Conservation (phyloP, 2,329 filamentous ascomycete species). For the Trichoderma sp. region DNA sequence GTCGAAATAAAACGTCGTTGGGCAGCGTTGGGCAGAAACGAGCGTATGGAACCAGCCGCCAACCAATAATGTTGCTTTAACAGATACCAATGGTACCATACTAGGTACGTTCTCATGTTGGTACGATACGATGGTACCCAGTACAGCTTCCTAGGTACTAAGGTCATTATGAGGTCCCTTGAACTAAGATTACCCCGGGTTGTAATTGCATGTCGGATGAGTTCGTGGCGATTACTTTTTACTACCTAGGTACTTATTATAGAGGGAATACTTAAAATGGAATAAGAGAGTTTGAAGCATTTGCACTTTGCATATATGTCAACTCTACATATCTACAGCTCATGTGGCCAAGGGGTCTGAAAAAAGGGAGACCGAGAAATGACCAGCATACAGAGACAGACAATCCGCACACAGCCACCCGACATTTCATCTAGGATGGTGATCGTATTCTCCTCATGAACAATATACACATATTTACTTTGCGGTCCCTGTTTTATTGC, state of each 20-base stretch:
- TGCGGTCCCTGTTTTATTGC: no score
- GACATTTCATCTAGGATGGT: no score
- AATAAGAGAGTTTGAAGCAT: background rate
- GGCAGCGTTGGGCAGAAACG: background rate
- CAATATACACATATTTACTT: no score
- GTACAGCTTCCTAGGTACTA: background rate
- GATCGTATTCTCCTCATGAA: no score
- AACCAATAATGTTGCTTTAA: no score
- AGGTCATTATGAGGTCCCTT: background rate
- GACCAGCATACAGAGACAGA: no score
- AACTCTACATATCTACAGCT: background rate
- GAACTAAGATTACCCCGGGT: background rate
- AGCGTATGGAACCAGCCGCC: no score
- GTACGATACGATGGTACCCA: background rate
- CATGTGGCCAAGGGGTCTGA: background rate
- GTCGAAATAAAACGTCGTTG: background rate
- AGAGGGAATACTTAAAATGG: no score
- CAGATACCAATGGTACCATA: no score
- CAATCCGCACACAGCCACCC: no score
- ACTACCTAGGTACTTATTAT: no score
- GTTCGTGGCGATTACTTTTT: background rate
- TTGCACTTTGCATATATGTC: background rate
- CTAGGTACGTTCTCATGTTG: background rate
- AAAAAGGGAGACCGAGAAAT: no score
- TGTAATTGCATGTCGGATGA: background rate